Evolutionary conservation across 1,284 basidiomycete genomes (phyloP), one percentile per base, ranked within the genome.

Genomic region (Naganishia sp.): DNA sequence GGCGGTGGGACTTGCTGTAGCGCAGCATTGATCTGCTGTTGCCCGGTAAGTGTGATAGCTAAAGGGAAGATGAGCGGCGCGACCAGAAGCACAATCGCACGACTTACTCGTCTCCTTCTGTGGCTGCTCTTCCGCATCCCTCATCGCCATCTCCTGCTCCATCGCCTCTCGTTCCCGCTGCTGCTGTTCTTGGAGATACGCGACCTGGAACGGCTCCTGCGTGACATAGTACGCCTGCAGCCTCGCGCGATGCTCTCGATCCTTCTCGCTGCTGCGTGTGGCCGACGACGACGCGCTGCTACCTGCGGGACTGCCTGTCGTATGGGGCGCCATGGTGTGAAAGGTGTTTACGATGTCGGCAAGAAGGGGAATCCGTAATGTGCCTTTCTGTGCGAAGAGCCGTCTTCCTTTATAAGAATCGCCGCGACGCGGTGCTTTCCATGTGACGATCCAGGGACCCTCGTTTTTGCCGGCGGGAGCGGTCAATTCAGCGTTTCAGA

Each of bases 211-310:
- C 23, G 57, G 57, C 21, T 61, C 57, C 18, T 61, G 57, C n/a
- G 46, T 35, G 13, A 61, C 57, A 42, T 61, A 61, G 32, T 51
- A 61, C 28, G 57, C 57, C 45, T 61, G 57, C 18, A 61, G 41
- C 45, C 47, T 50, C 31, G 57, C 57, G 7, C 57, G 57, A 39
- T 61, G 11, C 45, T 58, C 45, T 7, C 56, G 56, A 15, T 58
- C 56, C 46, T 58, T 58, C 28, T 49, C 56, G 43, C 42, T 57
- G 43, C 55, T 46, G 13, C 42, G 21, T 25, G 55, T 57, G 6
- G 42, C 55, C 18, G 56, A 18, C 10, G 56, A 57, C 6, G 17
- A 31, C 15, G 23, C 32, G 6, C 55, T 45, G 43, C 43, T 46
- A n/a, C 55, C 32, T 23, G 55, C 41, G 45, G 4, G 56, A n/a